Evolutionary conservation across 768 basidiomycete genomes (phyloP).

Genomic region (Leccinum ochraceum): DNA sequence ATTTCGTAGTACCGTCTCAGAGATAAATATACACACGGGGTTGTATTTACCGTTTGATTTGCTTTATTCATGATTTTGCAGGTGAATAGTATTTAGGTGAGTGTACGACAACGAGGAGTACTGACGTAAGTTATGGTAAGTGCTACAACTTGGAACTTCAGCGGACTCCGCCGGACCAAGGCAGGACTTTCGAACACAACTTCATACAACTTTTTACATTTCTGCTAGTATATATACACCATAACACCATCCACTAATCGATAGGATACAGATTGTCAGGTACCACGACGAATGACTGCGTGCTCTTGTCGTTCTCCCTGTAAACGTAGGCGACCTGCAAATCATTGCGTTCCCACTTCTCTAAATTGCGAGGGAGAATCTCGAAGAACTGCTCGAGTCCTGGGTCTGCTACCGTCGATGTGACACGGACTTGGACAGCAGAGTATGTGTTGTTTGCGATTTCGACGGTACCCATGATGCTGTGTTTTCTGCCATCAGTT

Average conservation of each 20-base stretch:
- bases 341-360: background rate
- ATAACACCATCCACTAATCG: background rate
- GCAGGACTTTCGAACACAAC: background rate
- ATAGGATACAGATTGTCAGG: background rate
- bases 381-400: background rate
- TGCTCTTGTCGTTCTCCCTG: background rate
- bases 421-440: background rate
- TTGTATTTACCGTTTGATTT: too few species aligned
- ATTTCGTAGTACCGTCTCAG: too few species aligned
- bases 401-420: background rate
- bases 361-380: rapidly evolving
- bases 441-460: rapidly evolving
- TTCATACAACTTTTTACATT: background rate
- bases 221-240: background rate
- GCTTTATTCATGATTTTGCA: too few species aligned
- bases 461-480: background rate
- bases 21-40: too few species aligned
- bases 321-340: background rate
- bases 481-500: background rate
- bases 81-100: too few species aligned
- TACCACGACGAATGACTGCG: background rate
- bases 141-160: too few species aligned
- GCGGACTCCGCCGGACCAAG: too few species aligned
- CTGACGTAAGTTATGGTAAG: too few species aligned
- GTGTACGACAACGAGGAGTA: too few species aligned